Percentiles rank a stretch among this genome's conserved stretches.
Evolutionary conservation across 768 basidiomycete genomes (phyloP).

Genomic region (Trametes elegans): DNA sequence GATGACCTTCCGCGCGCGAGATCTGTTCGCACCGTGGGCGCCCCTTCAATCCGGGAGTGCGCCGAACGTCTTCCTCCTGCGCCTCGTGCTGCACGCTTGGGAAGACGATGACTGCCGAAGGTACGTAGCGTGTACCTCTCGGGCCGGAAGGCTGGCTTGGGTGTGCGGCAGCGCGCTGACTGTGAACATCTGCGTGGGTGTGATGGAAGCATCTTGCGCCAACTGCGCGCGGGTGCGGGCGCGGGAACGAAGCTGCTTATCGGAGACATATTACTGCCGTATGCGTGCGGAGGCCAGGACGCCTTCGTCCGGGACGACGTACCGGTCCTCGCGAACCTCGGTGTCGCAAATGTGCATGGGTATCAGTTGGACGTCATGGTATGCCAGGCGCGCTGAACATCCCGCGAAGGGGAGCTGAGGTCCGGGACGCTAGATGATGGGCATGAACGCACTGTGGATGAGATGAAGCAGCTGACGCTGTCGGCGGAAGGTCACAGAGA

Average conservation of each 20-base stretch:
- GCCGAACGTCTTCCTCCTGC: constrained; percentile 17
- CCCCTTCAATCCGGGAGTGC: constrained; percentile 35
- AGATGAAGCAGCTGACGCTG: constrained; percentile 51
- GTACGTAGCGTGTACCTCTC: background rate
- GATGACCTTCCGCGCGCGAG: constrained; percentile 15
- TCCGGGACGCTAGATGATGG: constrained; percentile 61
- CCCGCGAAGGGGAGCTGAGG: constrained; percentile 24
- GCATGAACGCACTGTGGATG: constrained; percentile 60
- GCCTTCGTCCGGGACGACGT: constrained; percentile 1
- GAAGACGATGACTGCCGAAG: constrained; percentile 7
- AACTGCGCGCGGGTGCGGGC: constrained; percentile 10
- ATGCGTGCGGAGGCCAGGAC: constrained; percentile 4
- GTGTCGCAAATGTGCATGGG: constrained; percentile 3
- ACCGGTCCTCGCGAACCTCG: constrained; percentile 14
- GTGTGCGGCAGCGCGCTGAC: constrained; percentile 26
- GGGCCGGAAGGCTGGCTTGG: no score
- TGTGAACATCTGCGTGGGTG: constrained; percentile 54
- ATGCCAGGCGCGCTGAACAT: background rate
- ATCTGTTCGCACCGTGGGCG: constrained; percentile 11
- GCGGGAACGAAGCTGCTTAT: constrained; percentile 16
- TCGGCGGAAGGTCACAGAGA: constrained; percentile 61
- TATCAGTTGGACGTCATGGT: constrained; percentile 12
- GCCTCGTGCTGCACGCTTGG: constrained; percentile 17
- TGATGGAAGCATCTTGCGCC: constrained; percentile 7
- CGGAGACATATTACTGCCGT: constrained; percentile 16